Evolutionary conservation across 371 early-diverging fungal genomes (phyloP).

Genomic region (Apophysomyces sp.): DNA sequence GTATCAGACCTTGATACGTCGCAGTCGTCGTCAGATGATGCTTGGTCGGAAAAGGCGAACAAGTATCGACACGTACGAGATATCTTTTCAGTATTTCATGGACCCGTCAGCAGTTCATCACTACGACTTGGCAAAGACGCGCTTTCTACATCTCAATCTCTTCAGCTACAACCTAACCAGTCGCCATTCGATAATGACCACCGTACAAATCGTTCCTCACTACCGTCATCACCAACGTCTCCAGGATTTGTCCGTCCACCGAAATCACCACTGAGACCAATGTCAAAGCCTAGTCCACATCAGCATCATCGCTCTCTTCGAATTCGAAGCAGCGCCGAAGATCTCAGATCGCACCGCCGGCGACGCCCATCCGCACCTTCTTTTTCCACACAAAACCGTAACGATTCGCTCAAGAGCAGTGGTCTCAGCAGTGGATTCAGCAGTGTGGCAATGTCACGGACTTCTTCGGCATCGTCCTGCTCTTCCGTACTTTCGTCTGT

Average conservation of each 20-base stretch:
- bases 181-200: background rate
- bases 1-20: too few species aligned
- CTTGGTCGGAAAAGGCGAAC: background rate
- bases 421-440: constrained; percentile 8
- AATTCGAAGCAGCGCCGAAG: constrained; percentile 5
- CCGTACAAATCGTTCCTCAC: background rate
- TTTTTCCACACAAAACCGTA: background rate
- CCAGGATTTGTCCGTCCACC: constrained; percentile 24
- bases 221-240: background rate
- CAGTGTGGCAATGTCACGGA: background rate
- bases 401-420: constrained; percentile 8
- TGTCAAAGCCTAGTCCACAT: constrained; percentile 2
- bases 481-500: background rate
- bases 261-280: constrained; percentile 31
- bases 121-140: background rate
- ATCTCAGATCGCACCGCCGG: background rate
- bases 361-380: constrained; percentile 20
- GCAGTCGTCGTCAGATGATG: background rate
- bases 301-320: background rate
- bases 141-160: background rate
- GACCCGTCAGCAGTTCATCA: background rate
- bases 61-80: constrained; percentile 17
- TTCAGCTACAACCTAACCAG: background rate
- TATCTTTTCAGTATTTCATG: constrained; percentile 7
- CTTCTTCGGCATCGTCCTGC: background rate